Evolutionary conservation across 139 green algal genomes (phyloP).

Genomic region (Yamagishiella unicocca): DNA sequence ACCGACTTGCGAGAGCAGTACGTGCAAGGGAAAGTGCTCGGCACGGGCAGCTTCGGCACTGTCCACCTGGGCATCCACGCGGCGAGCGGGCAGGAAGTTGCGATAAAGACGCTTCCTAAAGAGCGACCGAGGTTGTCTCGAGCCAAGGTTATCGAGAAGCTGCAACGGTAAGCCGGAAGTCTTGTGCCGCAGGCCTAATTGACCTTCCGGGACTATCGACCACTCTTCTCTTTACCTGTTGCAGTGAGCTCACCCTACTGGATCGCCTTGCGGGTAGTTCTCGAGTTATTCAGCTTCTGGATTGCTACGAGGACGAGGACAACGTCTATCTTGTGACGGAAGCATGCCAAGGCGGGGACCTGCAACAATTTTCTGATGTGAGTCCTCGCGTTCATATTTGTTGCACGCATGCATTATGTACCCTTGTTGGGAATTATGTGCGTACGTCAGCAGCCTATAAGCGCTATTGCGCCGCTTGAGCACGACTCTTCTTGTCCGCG

Average conservation of each 20-base stretch:
- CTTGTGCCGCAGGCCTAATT: background rate
- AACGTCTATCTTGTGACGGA: slow-evolving; percentile 66
- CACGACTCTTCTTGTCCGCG: too few relatives aligned
- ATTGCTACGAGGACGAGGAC: slow-evolving; percentile 64
- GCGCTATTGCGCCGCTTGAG: too few relatives aligned
- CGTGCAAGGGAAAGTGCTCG: slow-evolving; percentile 34
- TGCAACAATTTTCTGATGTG: slow-evolving; percentile 68
- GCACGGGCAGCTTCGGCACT: slow-evolving; percentile 63
- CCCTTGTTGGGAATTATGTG: too few relatives aligned
- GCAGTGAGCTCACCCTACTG: slow-evolving; percentile 58
- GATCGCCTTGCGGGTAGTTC: slow-evolving; percentile 45
- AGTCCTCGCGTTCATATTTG: too few relatives aligned
- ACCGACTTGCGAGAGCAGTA: slow-evolving; percentile 19
- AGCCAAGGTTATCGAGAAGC: slow-evolving; percentile 65
- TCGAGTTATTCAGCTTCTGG: slow-evolving; percentile 59
- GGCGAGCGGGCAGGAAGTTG: slow-evolving; percentile 44
- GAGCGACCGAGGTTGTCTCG: slow-evolving; percentile 61
- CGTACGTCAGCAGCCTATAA: too few relatives aligned
- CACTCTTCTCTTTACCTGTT: background rate
- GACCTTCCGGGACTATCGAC: slow-evolving; percentile 13
- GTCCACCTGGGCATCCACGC: slow-evolving; percentile 31
- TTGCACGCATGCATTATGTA: too few relatives aligned
- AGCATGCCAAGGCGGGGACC: slow-evolving; percentile 66
- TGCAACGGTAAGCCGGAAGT: slow-evolving; percentile 36
- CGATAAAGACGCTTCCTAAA: slow-evolving; percentile 68